phyloP scores from a whole-genome alignment of 1,139 yeast species.

The Debaryomycetaceae sp. region DNA sequence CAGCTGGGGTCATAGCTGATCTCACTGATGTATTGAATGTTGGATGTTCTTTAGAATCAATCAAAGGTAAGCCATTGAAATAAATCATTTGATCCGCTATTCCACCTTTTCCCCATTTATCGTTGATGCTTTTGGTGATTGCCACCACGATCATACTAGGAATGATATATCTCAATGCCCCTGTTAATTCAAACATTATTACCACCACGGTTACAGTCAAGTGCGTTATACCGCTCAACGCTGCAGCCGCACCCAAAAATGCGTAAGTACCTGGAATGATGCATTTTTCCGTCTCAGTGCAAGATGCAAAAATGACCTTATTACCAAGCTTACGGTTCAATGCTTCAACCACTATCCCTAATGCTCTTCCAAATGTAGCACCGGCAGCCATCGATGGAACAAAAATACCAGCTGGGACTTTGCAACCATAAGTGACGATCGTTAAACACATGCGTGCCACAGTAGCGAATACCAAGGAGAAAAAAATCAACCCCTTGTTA shows the following conservation, averaged over 20 bases:
- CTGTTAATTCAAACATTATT: conserved; percentile 93
- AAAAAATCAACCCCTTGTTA: conserved; percentile 27
- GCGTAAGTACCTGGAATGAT: conserved; percentile 94
- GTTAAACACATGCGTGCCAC: conserved; percentile 67
- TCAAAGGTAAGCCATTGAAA: conserved; percentile 83
- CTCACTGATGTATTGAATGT: conserved; percentile 51
- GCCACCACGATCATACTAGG: conserved; percentile 98
- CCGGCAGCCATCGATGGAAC: conserved; percentile 98
- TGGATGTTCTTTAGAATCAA: conserved; percentile 72
- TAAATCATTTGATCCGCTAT: conserved; percentile 94
- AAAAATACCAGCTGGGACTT: conserved; percentile 93
- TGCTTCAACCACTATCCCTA: conserved; percentile 67
- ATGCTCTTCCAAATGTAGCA: conserved; percentile 85
- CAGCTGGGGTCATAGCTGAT: conserved; percentile 62
- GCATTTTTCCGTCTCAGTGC: conserved; percentile 45
- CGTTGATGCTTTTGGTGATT: conserved; percentile 75
- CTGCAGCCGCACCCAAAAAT: conserved; percentile 95
- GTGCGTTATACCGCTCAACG: conserved; percentile 90
- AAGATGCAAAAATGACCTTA: conserved; percentile 46
- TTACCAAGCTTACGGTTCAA: conserved; percentile 44
- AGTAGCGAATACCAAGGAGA: conserved; percentile 69
- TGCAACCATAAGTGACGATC: conserved; percentile 83
- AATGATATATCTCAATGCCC: conserved; percentile 82
- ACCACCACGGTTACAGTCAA: conserved; percentile 91
- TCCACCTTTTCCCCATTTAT: conserved; percentile 73